phyloP scores from a whole-genome alignment of 306 rosid species.

The Gleditsia sinensis region DNA sequence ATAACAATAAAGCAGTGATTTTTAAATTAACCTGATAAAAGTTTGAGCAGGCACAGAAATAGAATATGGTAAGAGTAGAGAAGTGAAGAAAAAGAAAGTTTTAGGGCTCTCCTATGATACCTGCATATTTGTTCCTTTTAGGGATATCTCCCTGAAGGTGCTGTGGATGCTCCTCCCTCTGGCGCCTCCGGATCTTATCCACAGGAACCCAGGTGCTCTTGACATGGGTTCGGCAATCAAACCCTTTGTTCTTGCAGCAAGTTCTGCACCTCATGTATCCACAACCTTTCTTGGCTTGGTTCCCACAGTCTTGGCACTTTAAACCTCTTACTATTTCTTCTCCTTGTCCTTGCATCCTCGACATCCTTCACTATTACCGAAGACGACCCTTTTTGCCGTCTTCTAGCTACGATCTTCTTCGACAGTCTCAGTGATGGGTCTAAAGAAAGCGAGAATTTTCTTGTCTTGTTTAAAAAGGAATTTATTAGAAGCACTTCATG shows the following conservation, averaged over 20 bases:
- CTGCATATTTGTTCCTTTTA: constrained; percentile 43
- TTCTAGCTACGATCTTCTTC: too few species aligned
- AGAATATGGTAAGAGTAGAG: neutral
- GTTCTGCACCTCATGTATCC: constrained; percentile 62
- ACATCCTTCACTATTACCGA: constrained; percentile 27
- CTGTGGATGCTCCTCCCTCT: constrained; percentile 33
- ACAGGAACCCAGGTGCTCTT: constrained; percentile 76
- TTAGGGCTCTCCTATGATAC: constrained; percentile 38
- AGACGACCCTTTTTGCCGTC: neutral
- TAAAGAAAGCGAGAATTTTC: constrained; percentile 1
- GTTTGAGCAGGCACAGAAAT: neutral
- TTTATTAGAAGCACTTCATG: neutral
- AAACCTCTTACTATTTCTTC: constrained; percentile 22
- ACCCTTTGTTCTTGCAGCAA: constrained; percentile 71
- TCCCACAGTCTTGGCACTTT: constrained; percentile 77
- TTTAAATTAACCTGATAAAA: neutral
- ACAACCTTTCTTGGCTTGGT: constrained; percentile 76
- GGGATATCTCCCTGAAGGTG: constrained; percentile 26
- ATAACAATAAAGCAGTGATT: too few species aligned
- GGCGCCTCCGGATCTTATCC: constrained; percentile 46
- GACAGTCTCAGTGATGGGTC: neutral
- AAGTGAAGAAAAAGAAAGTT: neutral
- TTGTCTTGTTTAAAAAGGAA: neutral
- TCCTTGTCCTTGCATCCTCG: constrained; percentile 28
- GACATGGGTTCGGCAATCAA: constrained; percentile 66